Evolutionary conservation across 257 asterid species (phyloP), one percentile per base, ranked within the genome.

Genomic region (Schizonepeta tenuifolia): DNA sequence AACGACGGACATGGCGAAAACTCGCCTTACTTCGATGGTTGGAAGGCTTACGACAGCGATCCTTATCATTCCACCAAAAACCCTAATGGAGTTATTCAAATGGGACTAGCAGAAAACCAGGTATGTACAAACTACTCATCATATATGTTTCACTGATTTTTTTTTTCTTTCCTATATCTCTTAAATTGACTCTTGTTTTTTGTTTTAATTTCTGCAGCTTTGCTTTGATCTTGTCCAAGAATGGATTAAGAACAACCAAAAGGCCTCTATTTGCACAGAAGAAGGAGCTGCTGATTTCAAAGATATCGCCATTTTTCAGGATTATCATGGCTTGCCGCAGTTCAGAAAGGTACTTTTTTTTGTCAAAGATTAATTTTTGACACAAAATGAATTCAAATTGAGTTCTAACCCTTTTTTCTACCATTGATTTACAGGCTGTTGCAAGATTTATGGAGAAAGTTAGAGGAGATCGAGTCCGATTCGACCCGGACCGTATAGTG

Each of bases 381-480:
- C 18, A 6, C 18, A 5, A n/a, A n/a, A 17, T 18, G 4, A 9
- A 6, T 18, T 20, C 9, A 35, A 6, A 10, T 49, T 10, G 7
- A 21, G 57, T 44, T 44, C 70, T 65, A 1, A 64, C 40, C 33
- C 67, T 33, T 60, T 17, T 35, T 18, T 5, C 2, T 7, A 49
- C 5, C 5, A 26, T 17, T 40, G 6, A 24, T 53, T 24, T 78
- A 61, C 86, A 92, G 97, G 94, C 96, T 24, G 95, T 90, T 0
- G 98, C 96, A 65, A 83, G 84, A 64, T 92, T 90, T 74, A 90
- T 92, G 98, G 97, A 86, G 82, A 90, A 76, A 74, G 90, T 90
- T 38, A 78, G 98, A 77, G 91, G 96, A 70, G 81, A 90, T 65
- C 47, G 68, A 70, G 97, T 85, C 31, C 83, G 70, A 46, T 90